Evolutionary conservation across 2,329 filamentous ascomycete species (phyloP).

Genomic region (Phaeosphaeriaceae sp.): DNA sequence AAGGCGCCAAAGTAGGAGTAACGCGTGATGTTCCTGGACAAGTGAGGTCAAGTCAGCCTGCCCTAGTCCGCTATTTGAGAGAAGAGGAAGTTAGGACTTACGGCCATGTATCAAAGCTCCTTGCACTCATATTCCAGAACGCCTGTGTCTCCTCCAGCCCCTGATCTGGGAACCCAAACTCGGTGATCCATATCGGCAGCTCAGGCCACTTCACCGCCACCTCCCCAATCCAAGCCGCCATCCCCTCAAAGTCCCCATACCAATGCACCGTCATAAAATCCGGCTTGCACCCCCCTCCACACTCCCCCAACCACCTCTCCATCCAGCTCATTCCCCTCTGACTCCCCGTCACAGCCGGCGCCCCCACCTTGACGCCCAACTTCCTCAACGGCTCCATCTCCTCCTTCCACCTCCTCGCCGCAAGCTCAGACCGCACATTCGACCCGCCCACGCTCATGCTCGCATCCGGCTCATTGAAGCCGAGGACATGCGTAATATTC

Average conservation of each 20-base stretch:
- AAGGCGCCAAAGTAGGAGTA: conserved; percentile 83
- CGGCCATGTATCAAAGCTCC: conserved; percentile 70
- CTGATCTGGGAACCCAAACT: conserved; percentile 70
- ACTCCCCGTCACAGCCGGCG: conserved; percentile 73
- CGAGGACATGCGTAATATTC: conserved; percentile 73
- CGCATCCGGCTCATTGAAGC: conserved; percentile 82
- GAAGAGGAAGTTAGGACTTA: conserved; percentile 40
- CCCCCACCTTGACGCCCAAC: conserved; percentile 69
- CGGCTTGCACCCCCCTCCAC: conserved; percentile 52
- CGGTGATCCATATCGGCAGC: conserved; percentile 65
- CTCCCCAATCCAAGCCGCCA: conserved; percentile 71
- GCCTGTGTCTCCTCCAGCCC: conserved; percentile 64
- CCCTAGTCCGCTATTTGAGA: neutral
- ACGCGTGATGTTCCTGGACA: conserved; percentile 62
- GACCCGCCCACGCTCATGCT: conserved; percentile 65
- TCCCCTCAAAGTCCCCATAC: conserved; percentile 71
- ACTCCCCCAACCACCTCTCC: conserved; percentile 68
- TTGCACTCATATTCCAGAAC: conserved; percentile 72
- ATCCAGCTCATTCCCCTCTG: conserved; percentile 71
- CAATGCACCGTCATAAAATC: conserved; percentile 62
- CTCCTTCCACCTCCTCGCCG: conserved; percentile 72
- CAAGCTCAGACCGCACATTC: conserved; percentile 63
- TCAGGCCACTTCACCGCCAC: conserved; percentile 58
- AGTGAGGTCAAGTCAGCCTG: neutral
- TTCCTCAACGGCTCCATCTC: conserved; percentile 74